phyloP scores from a whole-genome alignment of 306 rosid genomes.

The Cicer judaicum region DNA sequence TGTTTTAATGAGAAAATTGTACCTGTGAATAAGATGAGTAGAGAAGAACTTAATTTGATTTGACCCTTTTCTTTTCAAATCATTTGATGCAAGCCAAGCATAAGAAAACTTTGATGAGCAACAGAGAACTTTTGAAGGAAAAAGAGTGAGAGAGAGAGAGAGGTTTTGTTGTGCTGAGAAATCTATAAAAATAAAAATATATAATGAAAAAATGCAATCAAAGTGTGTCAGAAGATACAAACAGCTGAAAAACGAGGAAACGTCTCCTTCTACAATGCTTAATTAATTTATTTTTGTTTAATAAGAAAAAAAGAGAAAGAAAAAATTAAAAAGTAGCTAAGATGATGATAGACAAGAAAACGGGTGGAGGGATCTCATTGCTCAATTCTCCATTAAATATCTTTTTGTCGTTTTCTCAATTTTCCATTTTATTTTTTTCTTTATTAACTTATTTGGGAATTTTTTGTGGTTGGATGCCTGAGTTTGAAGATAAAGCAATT shows the following conservation, averaged over 20 bases:
- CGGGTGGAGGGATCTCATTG: conserved; percentile 68
- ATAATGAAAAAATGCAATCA: conserved; percentile 47
- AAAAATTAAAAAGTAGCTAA: neutral
- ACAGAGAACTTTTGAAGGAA: conserved; percentile 52
- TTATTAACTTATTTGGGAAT: conserved; percentile 47
- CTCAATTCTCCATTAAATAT: conserved; percentile 80
- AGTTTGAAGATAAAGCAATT: conserved; percentile 89
- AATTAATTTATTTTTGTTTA: conserved; percentile 41
- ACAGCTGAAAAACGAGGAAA: conserved; percentile 95
- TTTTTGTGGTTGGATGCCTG: conserved; percentile 89
- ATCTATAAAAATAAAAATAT: conserved; percentile 39
- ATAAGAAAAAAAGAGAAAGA: conserved; percentile 5
- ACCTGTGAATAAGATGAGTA: conserved; percentile 77
- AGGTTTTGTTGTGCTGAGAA: conserved; percentile 49
- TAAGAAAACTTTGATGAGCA: conserved; percentile 65
- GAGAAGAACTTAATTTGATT: conserved; percentile 61
- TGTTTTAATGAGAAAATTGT: neutral
- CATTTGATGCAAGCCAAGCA: conserved; percentile 65
- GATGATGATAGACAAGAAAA: conserved; percentile 58
- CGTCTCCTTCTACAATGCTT: conserved; percentile 85
- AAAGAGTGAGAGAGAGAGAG: conserved; percentile 47
- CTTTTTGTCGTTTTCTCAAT: conserved; percentile 87
- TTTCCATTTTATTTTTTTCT: conserved; percentile 36
- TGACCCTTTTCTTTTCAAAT: conserved; percentile 85
- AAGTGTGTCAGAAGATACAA: conserved; percentile 82